These are phyloP conservation scores for Cenchrus purpureus DNA, from an alignment of 176 grass and related monocot species.

Conservation along the genomic window DNA sequence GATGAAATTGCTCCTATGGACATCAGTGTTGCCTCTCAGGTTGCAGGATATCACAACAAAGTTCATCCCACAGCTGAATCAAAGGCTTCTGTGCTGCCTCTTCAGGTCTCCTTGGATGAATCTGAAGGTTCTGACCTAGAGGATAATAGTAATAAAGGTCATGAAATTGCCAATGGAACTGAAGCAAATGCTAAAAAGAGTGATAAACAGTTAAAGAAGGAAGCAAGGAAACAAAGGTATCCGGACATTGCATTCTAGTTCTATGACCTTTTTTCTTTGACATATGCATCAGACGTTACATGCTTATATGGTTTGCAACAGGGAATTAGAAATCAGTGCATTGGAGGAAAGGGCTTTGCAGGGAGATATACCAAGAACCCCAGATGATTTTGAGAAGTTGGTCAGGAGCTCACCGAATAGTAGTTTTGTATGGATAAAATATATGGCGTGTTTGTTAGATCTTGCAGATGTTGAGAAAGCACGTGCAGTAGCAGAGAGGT, in stretches of 20 bases:
- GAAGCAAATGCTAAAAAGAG: constrained; percentile 60
- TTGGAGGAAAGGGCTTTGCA: constrained; percentile 82
- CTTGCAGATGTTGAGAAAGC: constrained; percentile 84
- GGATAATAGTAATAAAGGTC: constrained; percentile 37
- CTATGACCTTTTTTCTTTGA: constrained; percentile 13
- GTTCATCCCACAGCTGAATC: constrained; percentile 48
- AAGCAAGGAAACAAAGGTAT: constrained; percentile 82
- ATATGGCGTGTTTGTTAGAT: constrained; percentile 85
- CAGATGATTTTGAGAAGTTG: constrained; percentile 95
- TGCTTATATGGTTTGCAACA: constrained; percentile 35
- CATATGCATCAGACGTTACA: constrained; percentile 20
- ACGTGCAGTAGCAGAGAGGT: constrained; percentile 87
- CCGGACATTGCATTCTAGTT: constrained; percentile 34
- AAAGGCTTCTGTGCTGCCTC: constrained; percentile 59
- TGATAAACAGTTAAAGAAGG: constrained; percentile 69
- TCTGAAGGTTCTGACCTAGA: constrained; percentile 81
- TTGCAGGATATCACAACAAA: constrained; percentile 38
- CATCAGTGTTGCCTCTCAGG: constrained; percentile 26
- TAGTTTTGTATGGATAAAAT: constrained; percentile 96
- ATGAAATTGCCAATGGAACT: constrained; percentile 39
- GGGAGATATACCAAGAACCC: constrained; percentile 71
- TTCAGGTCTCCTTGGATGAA: constrained; percentile 79
- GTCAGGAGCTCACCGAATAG: constrained; percentile 91
- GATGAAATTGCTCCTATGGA: constrained; percentile 43
- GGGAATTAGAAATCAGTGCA: constrained; percentile 91